A percentile compares a stretch with the other conserved stretches of the same genome.
These are phyloP conservation scores for Suillus weaverae DNA, from an alignment of 768 basidiomycete genomes.

Conservation along the genomic window DNA sequence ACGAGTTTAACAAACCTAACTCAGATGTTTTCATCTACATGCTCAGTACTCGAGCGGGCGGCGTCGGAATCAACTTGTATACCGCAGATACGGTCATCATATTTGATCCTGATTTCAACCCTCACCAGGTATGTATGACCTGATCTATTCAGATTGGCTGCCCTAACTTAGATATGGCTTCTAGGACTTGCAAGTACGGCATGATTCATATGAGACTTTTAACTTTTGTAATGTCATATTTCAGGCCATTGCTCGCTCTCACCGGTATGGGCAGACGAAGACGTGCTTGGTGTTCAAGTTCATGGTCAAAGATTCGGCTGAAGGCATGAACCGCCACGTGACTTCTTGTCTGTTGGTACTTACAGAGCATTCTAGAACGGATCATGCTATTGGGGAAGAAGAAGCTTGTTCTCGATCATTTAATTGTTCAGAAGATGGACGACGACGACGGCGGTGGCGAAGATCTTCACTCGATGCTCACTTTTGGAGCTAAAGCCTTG, in stretches of 20 bases:
- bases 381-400: conserved; percentile 94
- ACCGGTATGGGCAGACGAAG: conserved; percentile 94
- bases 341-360: background rate
- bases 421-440: conserved; percentile 96
- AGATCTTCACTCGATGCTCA: conserved; percentile 86
- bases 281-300: conserved; percentile 94
- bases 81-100: conserved; percentile 93
- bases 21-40: conserved; percentile 93
- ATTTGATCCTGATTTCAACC: conserved; percentile 97
- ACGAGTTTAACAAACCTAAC: conserved; percentile 84
- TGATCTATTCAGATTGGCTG: background rate
- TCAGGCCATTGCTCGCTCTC: conserved; percentile 91
- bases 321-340: conserved; percentile 50
- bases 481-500: conserved; percentile 83
- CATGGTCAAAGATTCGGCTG: conserved; percentile 92
- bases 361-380: conserved; percentile 56
- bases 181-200: conserved; percentile 84
- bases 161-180: conserved; percentile 14
- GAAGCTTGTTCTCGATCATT: conserved; percentile 90
- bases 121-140: conserved; percentile 71
- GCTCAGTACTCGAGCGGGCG: conserved; percentile 90
- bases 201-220: background rate
- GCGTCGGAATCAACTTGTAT: conserved; percentile 89
- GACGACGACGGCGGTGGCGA: conserved; percentile 73
- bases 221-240: conserved; percentile 10